Conservation (phyloP, 805 yeast species). For the Blastobotrys mokoenaii region DNA sequence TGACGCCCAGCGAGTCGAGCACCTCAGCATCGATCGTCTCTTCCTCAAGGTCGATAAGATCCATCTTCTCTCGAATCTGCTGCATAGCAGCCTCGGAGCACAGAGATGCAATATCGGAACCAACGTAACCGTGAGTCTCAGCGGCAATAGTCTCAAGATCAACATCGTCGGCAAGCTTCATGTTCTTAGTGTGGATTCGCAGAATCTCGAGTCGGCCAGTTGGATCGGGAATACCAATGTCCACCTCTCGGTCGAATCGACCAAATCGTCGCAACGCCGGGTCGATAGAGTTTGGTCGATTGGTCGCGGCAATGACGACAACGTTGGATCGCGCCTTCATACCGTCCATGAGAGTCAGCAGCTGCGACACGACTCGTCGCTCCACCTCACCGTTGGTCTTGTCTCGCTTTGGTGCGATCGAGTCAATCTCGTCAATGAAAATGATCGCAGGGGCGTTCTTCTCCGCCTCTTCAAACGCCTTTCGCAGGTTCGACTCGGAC, state of each 20-base stretch:
- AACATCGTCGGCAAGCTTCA: conserved; percentile 93
- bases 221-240: conserved; percentile 93
- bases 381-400: conserved; percentile 99
- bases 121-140: conserved; percentile 99
- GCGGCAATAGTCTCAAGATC: conserved; percentile 93
- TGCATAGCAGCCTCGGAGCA: conserved; percentile 99
- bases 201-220: conserved; percentile 95
- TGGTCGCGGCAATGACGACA: conserved; percentile 97
- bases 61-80: conserved; percentile 99
- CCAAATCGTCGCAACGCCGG: conserved; percentile 83
- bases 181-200: conserved; percentile 96
- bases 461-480: conserved; percentile 98
- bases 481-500: conserved; percentile 91
- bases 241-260: conserved; percentile 80
- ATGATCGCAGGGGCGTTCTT: conserved; percentile 97
- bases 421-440: conserved; percentile 96
- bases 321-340: conserved; percentile 99
- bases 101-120: conserved; percentile 96
- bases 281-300: conserved; percentile 78
- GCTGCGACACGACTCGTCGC: conserved; percentile 97
- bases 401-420: conserved; percentile 99
- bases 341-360: conserved; percentile 97
- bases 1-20: conserved; percentile 90
- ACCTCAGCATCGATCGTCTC: conserved; percentile 97
- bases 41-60: conserved; percentile 88